Evolutionary conservation across 2,329 filamentous ascomycete genomes (phyloP).

Genomic region (Lasiodiplodia hormozganensis): DNA sequence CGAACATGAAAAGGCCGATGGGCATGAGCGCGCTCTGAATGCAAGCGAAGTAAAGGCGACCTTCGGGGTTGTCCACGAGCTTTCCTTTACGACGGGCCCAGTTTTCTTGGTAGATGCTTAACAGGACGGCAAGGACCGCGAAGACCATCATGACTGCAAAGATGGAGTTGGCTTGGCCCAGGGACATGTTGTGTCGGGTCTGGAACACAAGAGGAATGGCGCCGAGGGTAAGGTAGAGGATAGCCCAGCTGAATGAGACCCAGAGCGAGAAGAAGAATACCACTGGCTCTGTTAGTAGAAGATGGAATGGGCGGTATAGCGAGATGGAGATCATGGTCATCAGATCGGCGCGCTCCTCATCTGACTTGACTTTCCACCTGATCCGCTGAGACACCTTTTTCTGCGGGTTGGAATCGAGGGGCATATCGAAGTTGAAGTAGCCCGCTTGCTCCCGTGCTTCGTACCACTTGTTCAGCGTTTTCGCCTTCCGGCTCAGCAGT

Average conservation of each 20-base stretch:
- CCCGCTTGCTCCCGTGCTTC: slow-evolving; percentile 72
- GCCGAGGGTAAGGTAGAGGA: slow-evolving; percentile 84
- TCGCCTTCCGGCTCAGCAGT: slow-evolving; percentile 77
- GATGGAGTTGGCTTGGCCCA: slow-evolving; percentile 72
- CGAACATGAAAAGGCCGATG: slow-evolving; percentile 80
- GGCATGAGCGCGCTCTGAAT: slow-evolving; percentile 77
- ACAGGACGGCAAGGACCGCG: slow-evolving; percentile 67
- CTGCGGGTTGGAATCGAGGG: slow-evolving; percentile 33
- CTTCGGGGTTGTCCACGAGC: slow-evolving; percentile 62
- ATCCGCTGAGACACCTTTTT: slow-evolving; percentile 61
- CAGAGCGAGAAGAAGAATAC: slow-evolving; percentile 89
- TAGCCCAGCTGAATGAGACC: slow-evolving; percentile 88
- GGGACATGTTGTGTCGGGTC: slow-evolving; percentile 70
- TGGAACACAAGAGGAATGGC: slow-evolving; percentile 81
- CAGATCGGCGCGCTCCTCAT: slow-evolving; percentile 76
- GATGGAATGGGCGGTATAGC: slow-evolving; percentile 77
- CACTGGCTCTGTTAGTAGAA: slow-evolving; percentile 77
- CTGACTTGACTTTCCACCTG: slow-evolving; percentile 79
- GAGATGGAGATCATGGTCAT: slow-evolving; percentile 75
- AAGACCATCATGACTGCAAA: slow-evolving; percentile 77
- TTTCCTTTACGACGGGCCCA: slow-evolving; percentile 59
- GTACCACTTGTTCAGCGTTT: slow-evolving; percentile 78
- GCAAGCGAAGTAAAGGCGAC: slow-evolving; percentile 83
- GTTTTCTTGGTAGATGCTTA: slow-evolving; percentile 77
- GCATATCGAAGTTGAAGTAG: slow-evolving; percentile 61